Evolutionary conservation across 345 rosid genomes (phyloP).

Genomic region (Eucalyptus urophylla): DNA sequence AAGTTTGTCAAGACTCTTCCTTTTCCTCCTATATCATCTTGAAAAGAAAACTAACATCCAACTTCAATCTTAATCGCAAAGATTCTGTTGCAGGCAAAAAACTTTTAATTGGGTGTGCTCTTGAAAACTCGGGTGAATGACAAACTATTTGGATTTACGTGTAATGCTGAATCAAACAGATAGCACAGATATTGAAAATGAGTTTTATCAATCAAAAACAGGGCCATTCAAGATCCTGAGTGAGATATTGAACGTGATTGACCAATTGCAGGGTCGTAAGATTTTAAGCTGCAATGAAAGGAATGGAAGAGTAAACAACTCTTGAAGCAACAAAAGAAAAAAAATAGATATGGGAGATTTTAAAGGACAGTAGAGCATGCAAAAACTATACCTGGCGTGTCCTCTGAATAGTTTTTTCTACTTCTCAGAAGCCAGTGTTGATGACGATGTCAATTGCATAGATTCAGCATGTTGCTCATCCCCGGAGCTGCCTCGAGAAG

Average conservation of each 20-base stretch:
- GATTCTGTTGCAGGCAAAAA: not conserved
- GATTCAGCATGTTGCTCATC: conserved; percentile 26
- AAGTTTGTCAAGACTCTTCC: not conserved
- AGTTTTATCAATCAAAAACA: not conserved
- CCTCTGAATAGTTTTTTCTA: not conserved
- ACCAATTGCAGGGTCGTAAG: not conserved
- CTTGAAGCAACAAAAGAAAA: not conserved
- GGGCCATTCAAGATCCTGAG: not conserved
- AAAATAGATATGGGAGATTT: not conserved
- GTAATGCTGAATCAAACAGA: not conserved
- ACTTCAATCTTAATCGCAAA: not conserved
- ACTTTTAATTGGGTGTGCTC: not conserved
- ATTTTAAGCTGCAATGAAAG: not conserved
- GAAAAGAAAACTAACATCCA: not conserved
- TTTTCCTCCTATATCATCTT: not conserved
- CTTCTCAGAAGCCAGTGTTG: not conserved
- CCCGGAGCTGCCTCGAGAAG: conserved; percentile 21
- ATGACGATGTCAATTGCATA: not conserved
- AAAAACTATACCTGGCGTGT: not conserved
- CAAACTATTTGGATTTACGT: not conserved
- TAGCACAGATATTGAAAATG: not conserved
- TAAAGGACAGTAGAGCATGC: not conserved
- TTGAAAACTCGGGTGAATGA: not conserved
- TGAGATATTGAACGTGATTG: not conserved
- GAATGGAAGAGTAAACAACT: not conserved